Evolutionary conservation across 2,329 filamentous ascomycete species (phyloP).

Genomic region (Alternaria alternata): DNA sequence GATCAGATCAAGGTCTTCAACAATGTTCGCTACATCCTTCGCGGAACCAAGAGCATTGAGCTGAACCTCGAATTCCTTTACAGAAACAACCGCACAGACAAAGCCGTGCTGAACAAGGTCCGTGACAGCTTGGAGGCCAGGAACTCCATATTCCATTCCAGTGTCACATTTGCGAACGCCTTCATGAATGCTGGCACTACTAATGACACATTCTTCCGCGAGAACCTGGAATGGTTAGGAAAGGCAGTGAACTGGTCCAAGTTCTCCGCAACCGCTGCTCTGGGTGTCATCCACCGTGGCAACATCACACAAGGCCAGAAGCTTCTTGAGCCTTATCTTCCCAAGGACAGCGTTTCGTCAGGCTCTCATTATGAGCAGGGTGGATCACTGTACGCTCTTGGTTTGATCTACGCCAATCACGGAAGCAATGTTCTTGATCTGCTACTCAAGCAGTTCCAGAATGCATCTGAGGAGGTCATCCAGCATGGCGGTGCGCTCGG

Average conservation of each 20-base stretch:
- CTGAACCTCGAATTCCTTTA: constrained; percentile 96
- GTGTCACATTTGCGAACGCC: constrained; percentile 95
- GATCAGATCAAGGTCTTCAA: constrained; percentile 64
- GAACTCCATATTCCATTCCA: constrained; percentile 98
- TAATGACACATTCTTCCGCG: constrained; percentile 97
- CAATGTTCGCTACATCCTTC: constrained; percentile 70
- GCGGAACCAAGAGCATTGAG: constrained; percentile 92
- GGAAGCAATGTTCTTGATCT: constrained; percentile 88
- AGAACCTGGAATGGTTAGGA: constrained; percentile 96
- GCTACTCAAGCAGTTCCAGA: constrained; percentile 75
- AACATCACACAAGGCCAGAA: constrained; percentile 94
- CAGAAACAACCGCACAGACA: constrained; percentile 91
- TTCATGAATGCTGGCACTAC: constrained; percentile 99
- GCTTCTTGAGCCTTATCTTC: constrained; percentile 92
- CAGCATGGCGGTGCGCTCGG: constrained; percentile 96
- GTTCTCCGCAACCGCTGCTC: constrained; percentile 93
- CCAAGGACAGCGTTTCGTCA: constrained; percentile 73
- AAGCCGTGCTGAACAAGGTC: constrained; percentile 93
- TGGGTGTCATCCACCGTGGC: constrained; percentile 95
- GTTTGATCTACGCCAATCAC: constrained; percentile 96
- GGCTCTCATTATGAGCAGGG: constrained; percentile 96
- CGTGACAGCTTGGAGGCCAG: constrained; percentile 93
- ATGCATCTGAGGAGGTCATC: constrained; percentile 87
- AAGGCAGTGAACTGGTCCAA: constrained; percentile 99
- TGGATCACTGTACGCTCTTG: constrained; percentile 93